These are phyloP conservation scores for Tetracentron sinense DNA, from an alignment of 164 flowering plant genomes.

Conservation along the genomic window DNA sequence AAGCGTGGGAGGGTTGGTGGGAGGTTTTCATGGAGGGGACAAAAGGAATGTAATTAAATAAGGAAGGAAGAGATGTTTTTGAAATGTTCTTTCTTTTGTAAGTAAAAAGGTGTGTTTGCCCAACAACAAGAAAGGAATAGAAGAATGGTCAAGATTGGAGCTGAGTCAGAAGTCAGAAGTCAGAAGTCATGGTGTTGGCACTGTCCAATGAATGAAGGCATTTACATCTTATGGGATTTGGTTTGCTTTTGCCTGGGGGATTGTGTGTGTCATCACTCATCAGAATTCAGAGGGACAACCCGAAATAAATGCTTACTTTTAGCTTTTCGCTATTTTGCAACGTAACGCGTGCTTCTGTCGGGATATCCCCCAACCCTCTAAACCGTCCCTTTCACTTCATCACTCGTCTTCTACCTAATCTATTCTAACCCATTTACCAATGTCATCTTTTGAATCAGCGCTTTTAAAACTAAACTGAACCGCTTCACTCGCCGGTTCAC, in stretches of 20 bases:
- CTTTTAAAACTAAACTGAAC: too few relatives aligned
- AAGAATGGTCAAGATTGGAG: constrained; percentile 14
- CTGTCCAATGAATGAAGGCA: constrained; percentile 36
- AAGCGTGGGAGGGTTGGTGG: too few relatives aligned
- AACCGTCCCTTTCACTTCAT: constrained; percentile 32
- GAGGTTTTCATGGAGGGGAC: too few relatives aligned
- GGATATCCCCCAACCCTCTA: constrained; percentile 36
- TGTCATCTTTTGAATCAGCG: too few relatives aligned
- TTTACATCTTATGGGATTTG: constrained; percentile 12
- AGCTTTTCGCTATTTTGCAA: constrained; percentile 16
- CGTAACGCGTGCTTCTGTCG: constrained; percentile 33
- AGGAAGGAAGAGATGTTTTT: constrained; percentile 4
- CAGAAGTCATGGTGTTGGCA: constrained; percentile 37
- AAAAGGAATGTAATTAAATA: constrained; percentile 25
- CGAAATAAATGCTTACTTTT: constrained; percentile 36
- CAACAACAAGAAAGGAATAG: constrained; percentile 24
- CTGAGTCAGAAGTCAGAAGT: constrained; percentile 1
- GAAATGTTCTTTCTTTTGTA: constrained; percentile 4
- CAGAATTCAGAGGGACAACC: constrained; percentile 31
- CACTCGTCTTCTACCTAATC: too few relatives aligned
- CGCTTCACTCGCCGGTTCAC: too few relatives aligned
- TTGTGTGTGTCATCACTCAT: too few relatives aligned
- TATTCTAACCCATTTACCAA: too few relatives aligned
- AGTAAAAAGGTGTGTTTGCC: constrained; percentile 26
- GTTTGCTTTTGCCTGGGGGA: constrained; percentile 1